Percentiles rank a stretch among this genome's conserved stretches.
phyloP scores from a whole-genome alignment of 2,329 filamentous ascomycete genomes.

The Truncatella angustata region DNA sequence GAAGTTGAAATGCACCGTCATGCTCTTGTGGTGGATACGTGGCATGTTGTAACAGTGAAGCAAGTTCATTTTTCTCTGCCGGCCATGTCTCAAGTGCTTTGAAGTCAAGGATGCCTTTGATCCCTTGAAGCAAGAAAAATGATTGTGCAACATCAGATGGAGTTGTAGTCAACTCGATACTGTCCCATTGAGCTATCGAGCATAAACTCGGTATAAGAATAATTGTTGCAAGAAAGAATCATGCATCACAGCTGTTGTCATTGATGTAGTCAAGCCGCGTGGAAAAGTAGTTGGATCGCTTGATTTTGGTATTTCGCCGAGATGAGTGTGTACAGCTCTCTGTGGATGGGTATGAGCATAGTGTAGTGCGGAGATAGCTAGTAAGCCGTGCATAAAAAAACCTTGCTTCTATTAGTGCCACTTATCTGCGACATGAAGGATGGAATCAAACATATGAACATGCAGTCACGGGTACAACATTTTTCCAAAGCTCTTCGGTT shows the following conservation, averaged over 20 bases:
- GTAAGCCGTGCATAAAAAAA: slow-evolving; percentile 18
- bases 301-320: slow-evolving; percentile 17
- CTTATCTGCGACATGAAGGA: not conserved
- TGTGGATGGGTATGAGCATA: slow-evolving; percentile 15
- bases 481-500: slow-evolving; percentile 15
- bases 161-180: slow-evolving; percentile 8
- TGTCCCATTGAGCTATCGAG: slow-evolving; percentile 12
- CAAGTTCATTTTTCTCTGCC: slow-evolving; percentile 2
- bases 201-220: slow-evolving; percentile 19
- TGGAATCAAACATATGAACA: slow-evolving; percentile 1
- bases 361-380: slow-evolving; percentile 18
- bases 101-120: slow-evolving; percentile 16
- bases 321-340: slow-evolving; percentile 13
- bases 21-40: not conserved
- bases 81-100: slow-evolving; percentile 4
- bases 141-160: slow-evolving; percentile 16
- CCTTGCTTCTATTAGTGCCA: slow-evolving; percentile 9
- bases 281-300: slow-evolving; percentile 15
- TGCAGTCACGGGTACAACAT: slow-evolving; percentile 5
- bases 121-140: slow-evolving; percentile 17
- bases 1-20: slow-evolving; percentile 5
- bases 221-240: slow-evolving; percentile 18
- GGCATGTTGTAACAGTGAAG: not conserved
- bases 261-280: slow-evolving; percentile 15
- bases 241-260: slow-evolving; percentile 17